A percentile compares a stretch with the other conserved stretches of the same genome.
These are phyloP conservation scores for Chaetoceros tenuissimus DNA, from an alignment of 108 stramenopile species.

Conservation along the genomic window DNA sequence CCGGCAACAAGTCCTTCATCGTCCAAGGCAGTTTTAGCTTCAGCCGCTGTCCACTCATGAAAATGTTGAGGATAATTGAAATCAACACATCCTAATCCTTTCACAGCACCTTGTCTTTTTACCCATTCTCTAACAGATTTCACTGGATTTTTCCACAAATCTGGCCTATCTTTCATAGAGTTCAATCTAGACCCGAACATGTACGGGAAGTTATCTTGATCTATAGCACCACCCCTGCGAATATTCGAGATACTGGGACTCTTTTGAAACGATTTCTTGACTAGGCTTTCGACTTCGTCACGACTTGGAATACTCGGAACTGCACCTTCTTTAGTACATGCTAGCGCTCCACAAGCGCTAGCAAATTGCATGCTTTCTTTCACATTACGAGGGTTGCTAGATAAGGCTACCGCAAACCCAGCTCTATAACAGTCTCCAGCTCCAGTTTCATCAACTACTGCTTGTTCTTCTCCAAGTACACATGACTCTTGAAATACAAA, in stretches of 20 bases:
- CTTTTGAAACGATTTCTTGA: constrained; percentile 1
- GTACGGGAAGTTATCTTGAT: constrained; percentile 35
- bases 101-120: constrained; percentile 51
- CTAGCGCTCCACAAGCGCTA: constrained; percentile 59
- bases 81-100: constrained; percentile 71
- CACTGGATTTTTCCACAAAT: constrained; percentile 28
- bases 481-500: constrained; percentile 28
- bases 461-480: constrained; percentile 10
- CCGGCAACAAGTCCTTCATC: constrained; percentile 59
- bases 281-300: constrained; percentile 27
- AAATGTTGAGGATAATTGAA: constrained; percentile 89
- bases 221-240: constrained; percentile 13
- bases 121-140: constrained; percentile 45
- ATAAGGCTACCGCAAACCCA: constrained; percentile 65
- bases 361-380: constrained; percentile 53
- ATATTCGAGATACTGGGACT: constrained; percentile 1
- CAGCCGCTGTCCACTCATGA: constrained; percentile 27
- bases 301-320: constrained; percentile 49
- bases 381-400: constrained; percentile 24
- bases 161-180: constrained; percentile 79
- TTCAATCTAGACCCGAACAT: constrained; percentile 76
- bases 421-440: constrained; percentile 83
- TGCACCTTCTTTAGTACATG: constrained; percentile 48
- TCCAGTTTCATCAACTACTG: constrained; percentile 72
- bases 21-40: constrained; percentile 47